Conservation (phyloP, 768 basidiomycete species). For the Brasilioporus rufonigricans region DNA sequence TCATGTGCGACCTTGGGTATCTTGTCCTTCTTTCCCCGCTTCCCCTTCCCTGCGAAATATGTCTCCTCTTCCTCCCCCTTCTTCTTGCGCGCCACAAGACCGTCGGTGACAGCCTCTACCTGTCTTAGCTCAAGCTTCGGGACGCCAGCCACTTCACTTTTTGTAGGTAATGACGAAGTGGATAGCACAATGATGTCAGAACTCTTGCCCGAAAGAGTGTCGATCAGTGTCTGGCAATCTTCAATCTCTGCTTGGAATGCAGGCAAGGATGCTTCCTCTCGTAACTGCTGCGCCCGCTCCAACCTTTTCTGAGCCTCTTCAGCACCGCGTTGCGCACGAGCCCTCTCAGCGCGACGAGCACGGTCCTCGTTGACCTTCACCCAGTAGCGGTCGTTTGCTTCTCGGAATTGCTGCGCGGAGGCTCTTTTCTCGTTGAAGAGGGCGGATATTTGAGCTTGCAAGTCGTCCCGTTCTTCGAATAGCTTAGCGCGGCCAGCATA, state of each 20-base stretch:
- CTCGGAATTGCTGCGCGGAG: slow-evolving; percentile 65
- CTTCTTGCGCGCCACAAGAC: slow-evolving; percentile 81
- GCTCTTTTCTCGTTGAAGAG: slow-evolving; percentile 80
- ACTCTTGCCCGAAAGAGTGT: slow-evolving; percentile 72
- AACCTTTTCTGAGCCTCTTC: slow-evolving; percentile 78
- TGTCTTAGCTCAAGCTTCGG: slow-evolving; percentile 82
- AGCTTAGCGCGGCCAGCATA: slow-evolving; percentile 79
- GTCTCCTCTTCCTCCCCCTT: slow-evolving; percentile 84
- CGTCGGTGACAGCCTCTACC: slow-evolving; percentile 69
- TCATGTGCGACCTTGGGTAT: slow-evolving; percentile 40
- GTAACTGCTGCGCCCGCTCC: slow-evolving; percentile 74
- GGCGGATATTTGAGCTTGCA: slow-evolving; percentile 67
- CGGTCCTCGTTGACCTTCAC: slow-evolving; percentile 86
- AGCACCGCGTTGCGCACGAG: slow-evolving; percentile 69
- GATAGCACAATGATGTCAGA: slow-evolving; percentile 44
- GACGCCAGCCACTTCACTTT: slow-evolving; percentile 55
- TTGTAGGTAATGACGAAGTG: slow-evolving; percentile 39
- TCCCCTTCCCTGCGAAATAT: slow-evolving; percentile 76
- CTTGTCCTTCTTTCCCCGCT: slow-evolving; percentile 57
- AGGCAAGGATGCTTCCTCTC: slow-evolving; percentile 87
- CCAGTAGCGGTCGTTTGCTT: slow-evolving; percentile 81
- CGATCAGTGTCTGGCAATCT: slow-evolving; percentile 92
- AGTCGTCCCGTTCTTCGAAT: slow-evolving; percentile 78
- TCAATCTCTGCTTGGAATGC: slow-evolving; percentile 93
- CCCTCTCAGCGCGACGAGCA: slow-evolving; percentile 75